Conservation (phyloP, 2,329 filamentous ascomycete species). For the Aspergillus sp. region DNA sequence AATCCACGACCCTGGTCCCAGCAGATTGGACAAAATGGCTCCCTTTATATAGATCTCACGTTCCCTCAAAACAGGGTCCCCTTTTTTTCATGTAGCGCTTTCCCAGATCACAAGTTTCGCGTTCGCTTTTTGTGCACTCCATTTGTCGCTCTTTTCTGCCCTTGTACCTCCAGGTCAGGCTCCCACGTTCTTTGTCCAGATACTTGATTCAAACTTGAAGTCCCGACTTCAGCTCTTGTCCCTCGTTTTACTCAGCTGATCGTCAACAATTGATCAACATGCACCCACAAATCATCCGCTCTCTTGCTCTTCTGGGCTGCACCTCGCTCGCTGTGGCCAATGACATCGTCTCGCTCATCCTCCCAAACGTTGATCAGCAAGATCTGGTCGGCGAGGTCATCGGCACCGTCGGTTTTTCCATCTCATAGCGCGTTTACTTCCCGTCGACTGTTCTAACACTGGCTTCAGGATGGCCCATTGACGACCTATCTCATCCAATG, state of each 20-base stretch:
- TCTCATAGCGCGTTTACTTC: background rate
- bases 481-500: constrained; percentile 29
- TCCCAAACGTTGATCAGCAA: constrained; percentile 14
- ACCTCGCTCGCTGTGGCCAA: constrained; percentile 28
- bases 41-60: background rate
- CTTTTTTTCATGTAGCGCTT: too few relatives aligned
- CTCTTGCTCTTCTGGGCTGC: constrained; percentile 32
- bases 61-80: background rate
- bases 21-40: background rate
- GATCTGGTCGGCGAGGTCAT: constrained; percentile 19
- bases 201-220: background rate
- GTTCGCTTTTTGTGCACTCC: background rate
- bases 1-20: background rate
- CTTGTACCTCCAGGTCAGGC: background rate
- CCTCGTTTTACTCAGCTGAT: constrained; percentile 1
- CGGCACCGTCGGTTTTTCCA: constrained; percentile 17
- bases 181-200: constrained; percentile 6
- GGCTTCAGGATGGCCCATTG: constrained; percentile 19
- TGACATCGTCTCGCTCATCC: constrained; percentile 21
- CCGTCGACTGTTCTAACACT: background rate
- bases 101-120: too few relatives aligned
- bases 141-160: background rate
- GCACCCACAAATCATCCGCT: constrained; percentile 23
- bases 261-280: constrained; percentile 17
- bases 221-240: background rate